Base-by-base conservation (phyloP, 2,329 filamentous ascomycete genomes). In the Davidsoniella neocaledoniae region DNA sequence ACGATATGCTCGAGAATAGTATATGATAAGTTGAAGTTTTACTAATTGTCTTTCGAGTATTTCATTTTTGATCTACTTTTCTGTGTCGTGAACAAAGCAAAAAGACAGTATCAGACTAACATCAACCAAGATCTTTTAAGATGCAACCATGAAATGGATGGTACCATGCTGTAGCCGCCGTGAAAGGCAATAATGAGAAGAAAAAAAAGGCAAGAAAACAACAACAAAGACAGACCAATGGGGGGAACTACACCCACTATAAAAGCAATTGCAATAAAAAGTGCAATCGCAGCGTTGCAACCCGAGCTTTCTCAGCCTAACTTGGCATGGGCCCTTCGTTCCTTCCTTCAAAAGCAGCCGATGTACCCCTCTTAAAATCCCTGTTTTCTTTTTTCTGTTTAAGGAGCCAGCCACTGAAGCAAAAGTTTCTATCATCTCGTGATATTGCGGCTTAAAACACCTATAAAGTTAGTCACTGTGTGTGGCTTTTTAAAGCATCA, bases 241-340 rank as follows among this genome's bases (percentile, higher is more conserved):
- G 19, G 21, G 17, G n/a, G 17, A 43, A 43, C n/a, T 37, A n/a
- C n/a, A 46, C 29, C 8, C 8, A 17, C n/a, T 36, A 46, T 19
- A 43, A 25, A 42, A 23, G 21, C 21, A 23, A 23, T 23, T 23
- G 21, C 21, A 2, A 23, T 23, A 5, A 23, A 16, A 49, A 17
- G 45, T 39, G 33, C 39, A 37, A 19, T 42, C 4, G 39, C 21
- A 51, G 40, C 29, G 45, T 48, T 48, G 45, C 50, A 51, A 44
- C 50, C 50, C 49, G 49, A 46, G 16, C 17, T 41, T 23, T 37
- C 49, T 46, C 21, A 46, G 44, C 44, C 44, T 39, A 48, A 44
- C 29, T n/a, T 43, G 41, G 43, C 48, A 41, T 44, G 42, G 41
- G 33, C 41, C 29, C 36, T 45, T 50, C 26, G 19, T 38, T 41